Base-by-base conservation (phyloP, 331 rosid genomes). In the Malus hybrid region DNA sequence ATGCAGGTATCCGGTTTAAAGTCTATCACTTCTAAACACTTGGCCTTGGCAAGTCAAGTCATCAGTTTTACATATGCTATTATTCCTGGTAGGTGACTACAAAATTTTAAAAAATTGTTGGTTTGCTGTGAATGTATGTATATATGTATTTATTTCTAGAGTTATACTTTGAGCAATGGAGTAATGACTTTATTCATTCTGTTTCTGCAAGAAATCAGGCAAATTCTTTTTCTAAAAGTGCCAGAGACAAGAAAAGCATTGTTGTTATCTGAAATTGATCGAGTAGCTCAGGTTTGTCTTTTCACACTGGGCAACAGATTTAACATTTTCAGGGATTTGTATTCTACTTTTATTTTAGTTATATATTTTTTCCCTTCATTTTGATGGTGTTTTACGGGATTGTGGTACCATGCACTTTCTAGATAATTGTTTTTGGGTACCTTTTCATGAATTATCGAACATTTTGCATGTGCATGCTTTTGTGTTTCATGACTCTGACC, bases 41-140 rank as follows among this genome's bases (percentile, higher is more conserved):
- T 95, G 80, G 99, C 99, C 22, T 78, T 95, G 86, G 98, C 99
- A 71, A 95, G 99, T 87, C 99, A 95, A 89, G 98, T 92, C 75
- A 89, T 95, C 82, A 90, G 97, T 88, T 92, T 95, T 67, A 82
- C 79, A 26, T 88, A 86, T 82, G 89, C 88, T 75, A 89, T 89
- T 78, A 87, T 95, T 83, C 98, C 97, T 50, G 98, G 99, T 95
- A 93, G 33, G 89, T 68, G 26, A 42, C 19, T 67, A 53, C 4
- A 75, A 58, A 11, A 10, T n/a, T 39, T 53, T 42, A 4, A 14
- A 57, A 3, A 32, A 34, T 72, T 39, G 39, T 44, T 39, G 26
- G 65, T 15, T 4, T 64, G 24, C 46, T 64, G 15, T 64, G 36
- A 39, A 30, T 16, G 5, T 39, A 30, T 16, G 5, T 39, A 64